These are phyloP conservation scores for Emiliania huxleyi DNA, from an alignment of 78 protist species.

Conservation along the genomic window DNA sequence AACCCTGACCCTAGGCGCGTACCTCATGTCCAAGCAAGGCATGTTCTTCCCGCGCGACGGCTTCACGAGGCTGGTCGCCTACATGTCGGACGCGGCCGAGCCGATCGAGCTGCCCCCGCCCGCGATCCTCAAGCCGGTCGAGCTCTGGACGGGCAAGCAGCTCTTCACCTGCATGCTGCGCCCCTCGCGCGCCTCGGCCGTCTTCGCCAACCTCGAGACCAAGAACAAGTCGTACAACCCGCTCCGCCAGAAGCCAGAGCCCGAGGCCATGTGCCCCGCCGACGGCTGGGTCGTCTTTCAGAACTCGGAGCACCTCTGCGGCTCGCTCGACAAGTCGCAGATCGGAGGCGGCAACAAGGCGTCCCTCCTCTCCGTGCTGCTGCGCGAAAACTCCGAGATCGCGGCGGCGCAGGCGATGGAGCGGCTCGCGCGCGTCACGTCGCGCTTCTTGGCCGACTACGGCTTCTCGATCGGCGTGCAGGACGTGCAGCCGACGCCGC, in stretches of 20 bases:
- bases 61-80: conserved; percentile 61
- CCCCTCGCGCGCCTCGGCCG: not conserved
- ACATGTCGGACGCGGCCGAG: conserved; percentile 63
- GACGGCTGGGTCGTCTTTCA: conserved; percentile 86
- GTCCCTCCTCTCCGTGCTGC: conserved; percentile 81
- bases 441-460: conserved; percentile 35
- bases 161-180: conserved; percentile 36
- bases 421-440: conserved; percentile 83
- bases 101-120: conserved; percentile 77
- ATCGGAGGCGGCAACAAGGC: conserved; percentile 53
- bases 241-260: not conserved
- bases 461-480: conserved; percentile 97
- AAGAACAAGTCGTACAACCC: conserved; percentile 49
- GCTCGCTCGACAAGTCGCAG: conserved; percentile 83
- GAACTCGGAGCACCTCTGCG: conserved; percentile 84
- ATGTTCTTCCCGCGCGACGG: conserved; percentile 76
- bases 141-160: conserved; percentile 99
- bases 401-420: conserved; percentile 85
- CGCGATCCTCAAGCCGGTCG: conserved; percentile 80
- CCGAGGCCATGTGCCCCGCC: conserved; percentile 71
- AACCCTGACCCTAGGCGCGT: too few relatives aligned
- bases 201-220: conserved; percentile 68
- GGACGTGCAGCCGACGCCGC: conserved; percentile 87
- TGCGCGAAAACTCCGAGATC: conserved; percentile 66
- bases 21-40: conserved; percentile 83